Conservation (phyloP, 2,329 filamentous ascomycete species). For the Coniosporium uncinatum region DNA sequence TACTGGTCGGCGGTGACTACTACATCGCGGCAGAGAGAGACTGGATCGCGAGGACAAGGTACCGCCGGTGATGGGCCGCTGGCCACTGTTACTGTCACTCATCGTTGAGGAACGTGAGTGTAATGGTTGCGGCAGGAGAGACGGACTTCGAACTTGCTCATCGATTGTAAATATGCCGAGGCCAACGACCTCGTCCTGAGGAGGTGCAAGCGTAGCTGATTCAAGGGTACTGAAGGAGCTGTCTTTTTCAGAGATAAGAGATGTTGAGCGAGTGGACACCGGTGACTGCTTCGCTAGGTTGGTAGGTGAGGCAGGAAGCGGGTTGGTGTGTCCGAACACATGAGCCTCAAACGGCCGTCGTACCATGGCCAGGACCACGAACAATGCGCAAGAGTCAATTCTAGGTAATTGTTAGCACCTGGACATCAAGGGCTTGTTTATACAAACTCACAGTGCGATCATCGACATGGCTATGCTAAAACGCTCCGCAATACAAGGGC, state of each 20-base stretch:
- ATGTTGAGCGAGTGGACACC: neutral
- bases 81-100: too few relatives aligned
- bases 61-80: neutral
- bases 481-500: slow-evolving; percentile 21
- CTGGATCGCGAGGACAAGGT: neutral
- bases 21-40: neutral
- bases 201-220: neutral
- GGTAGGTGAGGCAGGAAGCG: neutral
- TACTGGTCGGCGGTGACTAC: neutral
- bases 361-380: slow-evolving; percentile 22
- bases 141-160: neutral
- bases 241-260: neutral
- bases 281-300: neutral
- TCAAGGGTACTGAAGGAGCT: neutral
- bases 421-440: neutral
- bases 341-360: slow-evolving; percentile 28
- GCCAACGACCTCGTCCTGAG: neutral
- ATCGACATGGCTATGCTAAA: slow-evolving; percentile 21
- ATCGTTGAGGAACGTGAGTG: too few relatives aligned
- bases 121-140: neutral
- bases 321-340: slow-evolving; percentile 16
- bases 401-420: slow-evolving; percentile 11
- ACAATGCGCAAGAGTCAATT: slow-evolving; percentile 20
- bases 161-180: neutral
- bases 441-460: slow-evolving; percentile 20